Conservation (phyloP, 768 basidiomycete species). For the Lanmaoa pseudosensibilis region DNA sequence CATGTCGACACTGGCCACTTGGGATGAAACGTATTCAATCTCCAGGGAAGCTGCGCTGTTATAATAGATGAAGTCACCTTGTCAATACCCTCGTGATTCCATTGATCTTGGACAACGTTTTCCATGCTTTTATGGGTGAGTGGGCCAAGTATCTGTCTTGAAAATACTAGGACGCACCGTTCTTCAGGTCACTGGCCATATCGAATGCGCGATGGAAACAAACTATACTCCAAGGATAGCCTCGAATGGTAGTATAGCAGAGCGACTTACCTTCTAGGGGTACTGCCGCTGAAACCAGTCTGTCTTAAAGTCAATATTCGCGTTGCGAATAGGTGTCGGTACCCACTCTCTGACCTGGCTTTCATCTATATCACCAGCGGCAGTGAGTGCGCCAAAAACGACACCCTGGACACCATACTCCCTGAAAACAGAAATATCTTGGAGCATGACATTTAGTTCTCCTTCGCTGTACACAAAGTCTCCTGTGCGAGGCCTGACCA, state of each 20-base stretch:
- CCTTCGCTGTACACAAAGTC: constrained; percentile 72
- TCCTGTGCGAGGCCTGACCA: constrained; percentile 78
- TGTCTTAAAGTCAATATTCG: constrained; percentile 23
- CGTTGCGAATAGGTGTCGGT: background rate
- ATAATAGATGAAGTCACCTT: constrained; percentile 47
- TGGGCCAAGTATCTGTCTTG: background rate
- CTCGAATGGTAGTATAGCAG: background rate
- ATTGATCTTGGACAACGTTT: constrained; percentile 51
- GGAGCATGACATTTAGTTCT: constrained; percentile 72
- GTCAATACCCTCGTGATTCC: constrained; percentile 78
- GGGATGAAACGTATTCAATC: background rate
- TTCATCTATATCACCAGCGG: constrained; percentile 59
- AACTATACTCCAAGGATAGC: constrained; percentile 40
- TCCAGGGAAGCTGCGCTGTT: background rate
- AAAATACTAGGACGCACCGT: constrained; percentile 41
- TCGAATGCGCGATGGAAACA: constrained; percentile 83
- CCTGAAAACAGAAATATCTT: constrained; percentile 68
- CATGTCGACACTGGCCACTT: constrained; percentile 56
- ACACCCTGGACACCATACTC: constrained; percentile 58
- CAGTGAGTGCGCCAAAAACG: constrained; percentile 62
- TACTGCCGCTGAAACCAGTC: constrained; percentile 55
- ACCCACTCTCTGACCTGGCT: constrained; percentile 49
- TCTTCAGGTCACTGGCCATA: constrained; percentile 55
- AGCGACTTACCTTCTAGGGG: constrained; percentile 58
- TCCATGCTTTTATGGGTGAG: constrained; percentile 24